phyloP scores from a whole-genome alignment of 805 yeast genomes.

The Candida sonorensis region DNA sequence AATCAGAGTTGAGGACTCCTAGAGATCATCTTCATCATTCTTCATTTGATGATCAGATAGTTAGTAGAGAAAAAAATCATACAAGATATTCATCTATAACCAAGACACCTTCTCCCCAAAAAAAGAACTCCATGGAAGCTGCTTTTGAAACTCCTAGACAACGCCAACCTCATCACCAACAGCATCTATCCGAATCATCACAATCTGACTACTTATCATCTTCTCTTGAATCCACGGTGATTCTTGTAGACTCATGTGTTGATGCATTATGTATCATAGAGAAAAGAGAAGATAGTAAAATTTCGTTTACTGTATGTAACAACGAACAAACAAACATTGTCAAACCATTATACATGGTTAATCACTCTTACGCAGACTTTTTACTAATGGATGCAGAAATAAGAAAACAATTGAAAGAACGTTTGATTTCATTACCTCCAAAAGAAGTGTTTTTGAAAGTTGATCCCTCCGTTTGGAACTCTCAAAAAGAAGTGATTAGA shows the following conservation, averaged over 20 bases:
- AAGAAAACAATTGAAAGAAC: conserved; percentile 32
- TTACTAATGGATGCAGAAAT: conserved; percentile 52
- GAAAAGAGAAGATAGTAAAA: conserved; percentile 49
- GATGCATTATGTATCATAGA: conserved; percentile 26
- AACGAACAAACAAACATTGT: conserved; percentile 51
- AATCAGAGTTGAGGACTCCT: too few species aligned
- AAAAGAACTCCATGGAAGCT: background rate
- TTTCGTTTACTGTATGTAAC: conserved; percentile 59
- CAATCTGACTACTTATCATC: conserved; percentile 23
- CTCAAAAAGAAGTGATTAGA: conserved; percentile 24
- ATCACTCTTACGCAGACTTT: conserved; percentile 59
- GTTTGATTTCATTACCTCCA: conserved; percentile 23
- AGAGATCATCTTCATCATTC: conserved; percentile 1
- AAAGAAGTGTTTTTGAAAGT: conserved; percentile 17
- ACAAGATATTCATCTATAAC: conserved; percentile 4
- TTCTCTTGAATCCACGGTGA: conserved; percentile 23
- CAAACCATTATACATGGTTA: conserved; percentile 53
- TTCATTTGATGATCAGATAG: too few species aligned
- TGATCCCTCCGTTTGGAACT: conserved; percentile 29
- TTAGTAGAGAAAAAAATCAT: conserved; percentile 1
- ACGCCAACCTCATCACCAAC: conserved; percentile 5
- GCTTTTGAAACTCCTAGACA: background rate
- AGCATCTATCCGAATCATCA: conserved; percentile 15
- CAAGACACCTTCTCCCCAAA: conserved; percentile 11
- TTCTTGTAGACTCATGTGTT: conserved; percentile 24